These are phyloP conservation scores for Piloderma croceum DNA, from an alignment of 768 basidiomycete species.

Conservation along the genomic window DNA sequence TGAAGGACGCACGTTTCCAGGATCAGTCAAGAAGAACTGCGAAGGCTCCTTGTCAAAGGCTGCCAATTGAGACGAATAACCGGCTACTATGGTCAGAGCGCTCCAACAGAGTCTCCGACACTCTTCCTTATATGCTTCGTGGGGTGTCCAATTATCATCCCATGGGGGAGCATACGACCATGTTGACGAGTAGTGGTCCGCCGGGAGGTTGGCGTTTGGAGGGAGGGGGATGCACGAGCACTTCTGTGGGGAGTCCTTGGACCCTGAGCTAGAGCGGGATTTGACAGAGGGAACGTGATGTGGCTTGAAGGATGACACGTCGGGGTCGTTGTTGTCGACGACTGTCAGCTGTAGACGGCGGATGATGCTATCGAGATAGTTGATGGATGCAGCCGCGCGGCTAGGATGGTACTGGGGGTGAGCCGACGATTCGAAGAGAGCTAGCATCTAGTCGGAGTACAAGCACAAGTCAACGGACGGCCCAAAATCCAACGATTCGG, in stretches of 20 bases:
- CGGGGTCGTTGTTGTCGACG: slow-evolving; percentile 51
- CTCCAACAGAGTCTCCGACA: slow-evolving; percentile 75
- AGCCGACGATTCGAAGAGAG: slow-evolving; percentile 71
- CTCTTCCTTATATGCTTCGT: slow-evolving; percentile 60
- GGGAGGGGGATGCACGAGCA: slow-evolving; percentile 45
- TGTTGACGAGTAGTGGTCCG: slow-evolving; percentile 33
- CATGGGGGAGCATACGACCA: slow-evolving; percentile 55
- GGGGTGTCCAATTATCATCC: slow-evolving; percentile 51
- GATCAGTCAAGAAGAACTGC: slow-evolving; percentile 55
- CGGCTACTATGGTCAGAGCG: slow-evolving; percentile 61
- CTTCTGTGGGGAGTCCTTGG: slow-evolving; percentile 19
- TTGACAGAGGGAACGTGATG: slow-evolving; percentile 46
- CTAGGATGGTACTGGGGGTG: slow-evolving; percentile 60
- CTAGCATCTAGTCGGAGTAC: slow-evolving; percentile 50
- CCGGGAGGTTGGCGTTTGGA: slow-evolving; percentile 25
- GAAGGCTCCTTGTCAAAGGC: slow-evolving; percentile 56
- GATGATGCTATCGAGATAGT: slow-evolving; percentile 61
- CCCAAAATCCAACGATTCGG: too few species aligned
- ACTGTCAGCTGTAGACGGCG: slow-evolving; percentile 48
- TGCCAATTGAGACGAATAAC: slow-evolving; percentile 62
- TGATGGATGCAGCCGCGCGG: slow-evolving; percentile 47
- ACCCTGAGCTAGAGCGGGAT: too few species aligned
- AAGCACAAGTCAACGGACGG: not conserved
- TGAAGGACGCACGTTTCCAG: slow-evolving; percentile 46
- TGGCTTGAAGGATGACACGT: slow-evolving; percentile 46